A percentile compares a stretch with the other conserved stretches of the same genome.
Evolutionary conservation across 768 basidiomycete genomes (phyloP).

Genomic region (Lentinula guzmanii): DNA sequence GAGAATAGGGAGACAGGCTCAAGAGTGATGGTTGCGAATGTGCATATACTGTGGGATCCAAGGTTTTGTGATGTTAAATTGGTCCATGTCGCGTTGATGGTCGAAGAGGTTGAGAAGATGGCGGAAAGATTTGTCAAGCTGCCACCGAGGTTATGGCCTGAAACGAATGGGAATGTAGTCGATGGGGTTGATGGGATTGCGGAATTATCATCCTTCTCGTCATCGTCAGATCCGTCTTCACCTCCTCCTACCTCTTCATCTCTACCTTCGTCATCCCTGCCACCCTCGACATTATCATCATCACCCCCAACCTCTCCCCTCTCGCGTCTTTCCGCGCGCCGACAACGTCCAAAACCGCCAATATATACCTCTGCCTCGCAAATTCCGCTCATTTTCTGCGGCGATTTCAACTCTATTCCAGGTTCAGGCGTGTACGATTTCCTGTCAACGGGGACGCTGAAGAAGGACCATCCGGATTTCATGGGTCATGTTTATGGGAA

Average conservation of each 20-base stretch:
- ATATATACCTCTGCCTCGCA: conserved; percentile 77
- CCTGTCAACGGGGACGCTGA: conserved; percentile 63
- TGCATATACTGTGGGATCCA: conserved; percentile 92
- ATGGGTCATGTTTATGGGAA: conserved; percentile 86
- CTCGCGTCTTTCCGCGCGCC: not conserved
- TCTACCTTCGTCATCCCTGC: not conserved
- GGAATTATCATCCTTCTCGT: conserved; percentile 10
- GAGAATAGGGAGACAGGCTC: conserved; percentile 87
- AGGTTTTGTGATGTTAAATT: conserved; percentile 94
- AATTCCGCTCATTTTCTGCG: conserved; percentile 87
- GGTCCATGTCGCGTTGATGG: conserved; percentile 86
- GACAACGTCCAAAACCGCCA: conserved; percentile 26
- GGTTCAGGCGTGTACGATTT: conserved; percentile 90
- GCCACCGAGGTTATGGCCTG: conserved; percentile 42
- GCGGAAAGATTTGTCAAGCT: conserved; percentile 79
- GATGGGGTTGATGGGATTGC: conserved; percentile 3
- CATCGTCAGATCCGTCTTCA: not conserved
- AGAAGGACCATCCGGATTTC: conserved; percentile 84
- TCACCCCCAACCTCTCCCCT: conserved; percentile 31
- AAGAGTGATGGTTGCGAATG: conserved; percentile 83
- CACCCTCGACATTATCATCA: conserved; percentile 17
- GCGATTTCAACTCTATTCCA: conserved; percentile 94
- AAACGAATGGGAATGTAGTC: conserved; percentile 6
- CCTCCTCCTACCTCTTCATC: not conserved
- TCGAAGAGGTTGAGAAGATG: conserved; percentile 92